Evolutionary conservation across 1,139 yeast species (phyloP).

Genomic region (Saccharomyces hybrid): DNA sequence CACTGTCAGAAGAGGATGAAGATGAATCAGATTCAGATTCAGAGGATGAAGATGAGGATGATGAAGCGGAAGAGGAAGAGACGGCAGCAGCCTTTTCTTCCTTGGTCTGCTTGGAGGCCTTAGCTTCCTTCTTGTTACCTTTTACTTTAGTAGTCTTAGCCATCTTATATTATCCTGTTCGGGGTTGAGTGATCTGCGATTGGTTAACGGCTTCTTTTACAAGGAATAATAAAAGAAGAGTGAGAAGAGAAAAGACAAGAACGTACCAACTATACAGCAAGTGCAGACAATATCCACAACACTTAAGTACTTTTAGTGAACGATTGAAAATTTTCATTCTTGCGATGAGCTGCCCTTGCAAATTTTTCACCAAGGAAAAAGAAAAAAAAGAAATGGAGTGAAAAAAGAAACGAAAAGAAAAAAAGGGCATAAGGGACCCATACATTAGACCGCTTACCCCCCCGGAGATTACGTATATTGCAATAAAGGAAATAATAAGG

Average conservation of each 20-base stretch:
- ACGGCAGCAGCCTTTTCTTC: constrained; percentile 9
- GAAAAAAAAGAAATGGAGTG: neutral
- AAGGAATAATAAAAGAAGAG: constrained; percentile 11
- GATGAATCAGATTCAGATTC: constrained; percentile 11
- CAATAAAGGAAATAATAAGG: neutral
- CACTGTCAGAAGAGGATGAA: constrained; percentile 15
- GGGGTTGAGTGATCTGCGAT: neutral
- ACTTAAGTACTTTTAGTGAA: neutral
- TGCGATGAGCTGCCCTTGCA: neutral
- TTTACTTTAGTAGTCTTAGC: constrained; percentile 21
- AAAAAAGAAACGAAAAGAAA: constrained; percentile 7
- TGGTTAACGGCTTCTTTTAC: neutral
- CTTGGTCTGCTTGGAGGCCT: constrained; percentile 5
- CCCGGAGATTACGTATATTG: neutral
- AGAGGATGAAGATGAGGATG: constrained; percentile 12
- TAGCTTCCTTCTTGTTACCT: constrained; percentile 7
- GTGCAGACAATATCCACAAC: neutral
- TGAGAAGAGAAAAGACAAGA: neutral
- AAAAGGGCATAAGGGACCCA: constrained; percentile 1
- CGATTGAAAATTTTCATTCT: neutral
- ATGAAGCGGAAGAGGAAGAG: constrained; percentile 16
- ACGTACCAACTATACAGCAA: neutral
- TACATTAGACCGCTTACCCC: neutral
- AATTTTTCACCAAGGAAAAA: neutral
- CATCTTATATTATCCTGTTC: constrained; percentile 12